Percentiles rank a stretch among this genome's conserved stretches.
phyloP scores from a whole-genome alignment of 2,329 filamentous ascomycete genomes.

The Magnaporthiopsis incrustans region DNA sequence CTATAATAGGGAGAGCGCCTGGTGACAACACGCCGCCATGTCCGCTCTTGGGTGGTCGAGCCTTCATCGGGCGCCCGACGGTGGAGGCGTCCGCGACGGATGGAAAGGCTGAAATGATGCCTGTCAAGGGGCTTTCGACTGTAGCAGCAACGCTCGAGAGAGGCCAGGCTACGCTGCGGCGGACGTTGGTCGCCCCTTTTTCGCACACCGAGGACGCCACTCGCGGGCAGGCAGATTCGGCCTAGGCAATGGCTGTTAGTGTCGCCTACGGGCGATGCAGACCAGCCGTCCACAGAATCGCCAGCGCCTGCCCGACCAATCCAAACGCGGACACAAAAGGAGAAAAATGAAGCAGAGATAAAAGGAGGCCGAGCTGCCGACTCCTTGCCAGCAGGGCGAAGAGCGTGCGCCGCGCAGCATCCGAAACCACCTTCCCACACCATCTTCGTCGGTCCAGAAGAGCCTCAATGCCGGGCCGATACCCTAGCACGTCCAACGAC shows the following conservation, averaged over 20 bases:
- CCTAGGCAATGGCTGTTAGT: not conserved
- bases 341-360: too few relatives aligned
- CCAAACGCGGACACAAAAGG: too few relatives aligned
- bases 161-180: not conserved
- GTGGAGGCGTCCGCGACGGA: too few relatives aligned
- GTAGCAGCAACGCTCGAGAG: not conserved
- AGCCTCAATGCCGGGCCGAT: not conserved
- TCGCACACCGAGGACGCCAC: not conserved
- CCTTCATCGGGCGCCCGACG: not conserved
- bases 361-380: too few relatives aligned
- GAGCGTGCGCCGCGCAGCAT: too few relatives aligned
- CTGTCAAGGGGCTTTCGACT: not conserved
- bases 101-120: not conserved
- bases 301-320: not conserved
- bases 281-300: not conserved
- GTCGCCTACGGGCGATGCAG: not conserved
- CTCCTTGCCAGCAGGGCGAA: too few relatives aligned
- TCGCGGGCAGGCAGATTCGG: not conserved
- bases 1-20: not conserved
- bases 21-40: too few relatives aligned
- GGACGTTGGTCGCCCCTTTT: not conserved
- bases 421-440: too few relatives aligned
- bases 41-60: too few relatives aligned
- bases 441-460: too few relatives aligned
- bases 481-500: not conserved